These are phyloP conservation scores for Penicillium sp. DNA, from an alignment of 2,329 filamentous ascomycete species.

Conservation along the genomic window DNA sequence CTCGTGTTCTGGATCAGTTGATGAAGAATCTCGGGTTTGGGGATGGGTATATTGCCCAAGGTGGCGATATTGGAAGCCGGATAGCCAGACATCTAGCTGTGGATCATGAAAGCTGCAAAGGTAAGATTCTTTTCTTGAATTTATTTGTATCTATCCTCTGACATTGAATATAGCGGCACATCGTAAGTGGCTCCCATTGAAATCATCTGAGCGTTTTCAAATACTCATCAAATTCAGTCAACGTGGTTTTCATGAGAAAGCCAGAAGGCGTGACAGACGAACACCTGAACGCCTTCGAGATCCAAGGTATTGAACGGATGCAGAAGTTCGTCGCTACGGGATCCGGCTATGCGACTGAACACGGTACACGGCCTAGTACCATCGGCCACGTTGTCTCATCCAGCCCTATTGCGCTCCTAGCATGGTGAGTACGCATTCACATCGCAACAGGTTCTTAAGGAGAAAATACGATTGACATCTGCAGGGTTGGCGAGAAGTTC, in stretches of 20 bases:
- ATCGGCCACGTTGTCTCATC: slow-evolving; percentile 37
- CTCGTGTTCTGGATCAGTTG: slow-evolving; percentile 30
- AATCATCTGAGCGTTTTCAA: background rate
- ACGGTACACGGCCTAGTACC: slow-evolving; percentile 36
- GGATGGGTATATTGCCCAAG: slow-evolving; percentile 33
- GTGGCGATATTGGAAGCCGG: slow-evolving; percentile 35
- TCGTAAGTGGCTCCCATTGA: slow-evolving; percentile 18
- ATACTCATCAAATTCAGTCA: slow-evolving; percentile 26
- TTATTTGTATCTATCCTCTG: background rate
- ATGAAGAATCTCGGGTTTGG: slow-evolving; percentile 34
- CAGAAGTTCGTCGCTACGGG: slow-evolving; percentile 22
- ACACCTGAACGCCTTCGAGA: slow-evolving; percentile 23
- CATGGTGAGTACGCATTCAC: too few relatives aligned
- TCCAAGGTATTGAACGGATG: slow-evolving; percentile 32
- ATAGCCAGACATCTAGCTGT: slow-evolving; percentile 27
- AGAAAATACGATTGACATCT: too few relatives aligned
- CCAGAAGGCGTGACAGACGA: slow-evolving; percentile 27
- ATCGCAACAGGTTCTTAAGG: too few relatives aligned
- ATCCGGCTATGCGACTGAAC: slow-evolving; percentile 30
- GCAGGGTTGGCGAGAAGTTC: slow-evolving; percentile 45
- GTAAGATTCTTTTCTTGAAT: slow-evolving; percentile 5
- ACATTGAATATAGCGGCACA: slow-evolving; percentile 26
- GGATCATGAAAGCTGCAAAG: slow-evolving; percentile 34
- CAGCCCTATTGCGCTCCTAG: slow-evolving; percentile 34
- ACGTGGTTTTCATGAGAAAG: slow-evolving; percentile 27